Evolutionary conservation across 108 stramenopile species (phyloP).

Genomic region (Nitzschia sp.): DNA sequence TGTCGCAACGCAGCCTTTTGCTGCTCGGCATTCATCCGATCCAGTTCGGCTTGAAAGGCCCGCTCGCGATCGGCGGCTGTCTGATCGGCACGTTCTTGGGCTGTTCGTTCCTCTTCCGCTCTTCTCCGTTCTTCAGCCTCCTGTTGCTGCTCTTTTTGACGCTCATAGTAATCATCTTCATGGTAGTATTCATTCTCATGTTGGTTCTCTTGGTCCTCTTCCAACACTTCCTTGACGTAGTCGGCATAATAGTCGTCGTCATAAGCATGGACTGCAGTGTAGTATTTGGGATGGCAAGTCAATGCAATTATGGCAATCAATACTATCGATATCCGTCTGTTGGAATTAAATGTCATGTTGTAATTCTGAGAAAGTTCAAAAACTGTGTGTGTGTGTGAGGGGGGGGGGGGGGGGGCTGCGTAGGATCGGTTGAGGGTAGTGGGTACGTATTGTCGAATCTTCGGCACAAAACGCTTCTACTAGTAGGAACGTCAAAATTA

Average conservation of each 20-base stretch:
- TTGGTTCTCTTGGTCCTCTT: slow-evolving; percentile 33
- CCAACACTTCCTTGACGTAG: slow-evolving; percentile 40
- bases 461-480: no score
- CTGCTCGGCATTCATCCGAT: slow-evolving; percentile 71
- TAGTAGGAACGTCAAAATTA: no score
- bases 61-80: slow-evolving; percentile 56
- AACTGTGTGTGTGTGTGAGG: no score
- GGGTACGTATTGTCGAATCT: no score
- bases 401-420: no score
- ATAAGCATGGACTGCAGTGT: no score
- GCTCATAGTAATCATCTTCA: neutral
- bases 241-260: slow-evolving; percentile 21
- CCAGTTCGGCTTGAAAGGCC: slow-evolving; percentile 61
- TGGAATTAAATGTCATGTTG: no score
- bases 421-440: no score
- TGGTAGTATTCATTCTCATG: slow-evolving; percentile 13
- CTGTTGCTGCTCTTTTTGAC: slow-evolving; percentile 14
- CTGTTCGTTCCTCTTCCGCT: slow-evolving; percentile 19
- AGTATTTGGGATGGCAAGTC: no score
- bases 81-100: slow-evolving; percentile 35
- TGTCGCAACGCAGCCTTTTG: slow-evolving; percentile 40
- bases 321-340: no score
- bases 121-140: neutral
- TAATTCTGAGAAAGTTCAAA: no score
- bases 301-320: no score